A percentile compares a stretch with the other conserved stretches of the same genome.
Conservation (phyloP, 305 asterid species). For the Lippia alba region DNA sequence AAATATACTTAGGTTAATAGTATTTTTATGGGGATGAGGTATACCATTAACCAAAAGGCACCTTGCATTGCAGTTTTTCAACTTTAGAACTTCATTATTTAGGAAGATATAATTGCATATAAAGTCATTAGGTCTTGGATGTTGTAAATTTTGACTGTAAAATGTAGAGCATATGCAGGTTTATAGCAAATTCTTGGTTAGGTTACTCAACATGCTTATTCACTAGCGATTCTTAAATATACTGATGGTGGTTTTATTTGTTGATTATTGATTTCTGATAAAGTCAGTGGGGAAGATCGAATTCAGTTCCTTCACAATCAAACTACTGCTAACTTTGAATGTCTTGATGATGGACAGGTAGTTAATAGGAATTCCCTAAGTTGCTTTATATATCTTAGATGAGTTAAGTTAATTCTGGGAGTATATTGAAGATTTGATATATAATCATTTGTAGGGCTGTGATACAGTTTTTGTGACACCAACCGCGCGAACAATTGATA, state of each 20-base stretch:
- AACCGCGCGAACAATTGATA: slow-evolving; percentile 92
- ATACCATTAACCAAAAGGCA: neutral
- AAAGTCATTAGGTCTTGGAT: neutral
- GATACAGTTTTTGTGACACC: slow-evolving; percentile 95
- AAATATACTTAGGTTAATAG: neutral
- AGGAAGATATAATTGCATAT: neutral
- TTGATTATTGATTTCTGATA: slow-evolving; percentile 42
- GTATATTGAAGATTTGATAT: slow-evolving; percentile 30
- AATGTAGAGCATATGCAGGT: neutral
- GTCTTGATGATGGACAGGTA: slow-evolving; percentile 90
- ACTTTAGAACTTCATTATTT: neutral
- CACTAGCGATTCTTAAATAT: neutral
- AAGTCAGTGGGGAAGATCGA: slow-evolving; percentile 96
- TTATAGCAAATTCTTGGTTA: neutral
- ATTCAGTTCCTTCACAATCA: slow-evolving; percentile 92
- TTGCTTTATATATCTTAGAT: slow-evolving; percentile 23
- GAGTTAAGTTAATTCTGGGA: slow-evolving; percentile 25
- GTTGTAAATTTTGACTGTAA: neutral
- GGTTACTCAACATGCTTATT: slow-evolving; percentile 13
- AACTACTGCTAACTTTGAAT: slow-evolving; percentile 92
- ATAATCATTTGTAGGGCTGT: slow-evolving; percentile 68
- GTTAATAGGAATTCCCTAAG: slow-evolving; percentile 35
- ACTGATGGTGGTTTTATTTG: slow-evolving; percentile 23
- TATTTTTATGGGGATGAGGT: neutral
- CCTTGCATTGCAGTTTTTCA: slow-evolving; percentile 3